Evolutionary conservation across 345 rosid species (phyloP).

Genomic region (Gossypium sturtianum): DNA sequence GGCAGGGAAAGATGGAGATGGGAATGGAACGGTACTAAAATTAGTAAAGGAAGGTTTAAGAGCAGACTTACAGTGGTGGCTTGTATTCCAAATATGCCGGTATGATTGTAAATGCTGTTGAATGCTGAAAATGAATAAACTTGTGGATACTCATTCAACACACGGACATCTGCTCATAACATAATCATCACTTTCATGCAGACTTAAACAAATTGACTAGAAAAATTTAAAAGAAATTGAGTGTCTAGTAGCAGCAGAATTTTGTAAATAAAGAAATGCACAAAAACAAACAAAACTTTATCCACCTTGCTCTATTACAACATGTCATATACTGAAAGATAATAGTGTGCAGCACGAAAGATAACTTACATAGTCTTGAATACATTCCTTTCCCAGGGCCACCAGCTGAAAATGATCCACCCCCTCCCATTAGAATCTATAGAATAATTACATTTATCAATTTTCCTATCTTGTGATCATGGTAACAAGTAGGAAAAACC

Average conservation of each 20-base stretch:
- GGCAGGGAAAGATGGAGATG: background rate
- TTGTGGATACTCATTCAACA: constrained; percentile 65
- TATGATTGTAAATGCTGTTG: constrained; percentile 70
- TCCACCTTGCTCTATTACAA: background rate
- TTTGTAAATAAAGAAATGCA: background rate
- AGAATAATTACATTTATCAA: constrained; percentile 13
- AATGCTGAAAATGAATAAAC: constrained; percentile 78
- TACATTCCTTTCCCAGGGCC: constrained; percentile 99
- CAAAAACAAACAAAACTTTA: background rate
- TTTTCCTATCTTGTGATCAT: background rate
- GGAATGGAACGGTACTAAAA: constrained; percentile 9
- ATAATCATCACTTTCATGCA: background rate
- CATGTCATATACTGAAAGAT: background rate
- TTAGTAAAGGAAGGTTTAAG: background rate
- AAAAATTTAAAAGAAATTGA: background rate
- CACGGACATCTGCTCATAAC: constrained; percentile 58
- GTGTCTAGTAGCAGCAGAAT: background rate
- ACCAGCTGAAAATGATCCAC: constrained; percentile 95
- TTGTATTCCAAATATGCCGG: constrained; percentile 75
- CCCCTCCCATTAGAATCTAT: constrained; percentile 97
- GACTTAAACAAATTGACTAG: background rate
- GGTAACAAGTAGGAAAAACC: background rate
- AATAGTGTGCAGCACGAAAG: background rate
- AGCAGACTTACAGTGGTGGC: constrained; percentile 59
- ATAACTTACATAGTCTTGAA: constrained; percentile 78